Base-by-base conservation (phyloP, 441 rosid species). In the Theobroma grandiflorum region DNA sequence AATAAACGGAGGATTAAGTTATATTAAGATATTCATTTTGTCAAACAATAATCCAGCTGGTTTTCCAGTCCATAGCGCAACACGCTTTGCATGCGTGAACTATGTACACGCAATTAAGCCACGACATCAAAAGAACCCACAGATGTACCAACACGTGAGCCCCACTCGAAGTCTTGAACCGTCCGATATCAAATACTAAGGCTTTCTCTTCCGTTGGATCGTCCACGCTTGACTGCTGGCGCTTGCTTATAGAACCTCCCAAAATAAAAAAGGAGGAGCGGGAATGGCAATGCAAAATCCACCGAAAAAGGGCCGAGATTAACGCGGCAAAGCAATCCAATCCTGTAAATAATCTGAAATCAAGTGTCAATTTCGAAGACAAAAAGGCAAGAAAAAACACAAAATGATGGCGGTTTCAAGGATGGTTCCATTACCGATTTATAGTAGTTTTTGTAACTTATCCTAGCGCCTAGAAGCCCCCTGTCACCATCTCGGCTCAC, bases 291-390 rank as follows among this genome's bases (percentile, higher is more conserved):
- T n/a, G 7, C 45, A 58, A 40, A 55, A 57, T 61, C 57, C 68
- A 40, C 74, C 79, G 74, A 67, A 77, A 81, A 22, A 26, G 77
- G 0, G 81, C 81, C 85, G 66, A 58, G 62, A 83, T 83, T 71
- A 68, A 79, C 85, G 85, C 80, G 81, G 77, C 64, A 55, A 79
- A 52, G 72, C 18, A 61, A 64, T 20, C 66, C 35, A 52, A 12
- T 37, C 31, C 42, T 7, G 82, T 79, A 77, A 82, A 83, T 71
- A 61, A 33, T 31, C 0, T 2, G 26, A 3, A 4, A 4, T 6
- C 0, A 2, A 18, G 31, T 72, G 85, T 49, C 2, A 64, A 22
- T 37, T 18, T 78, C 53, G 82, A 47, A 16, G 12, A 22, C 26
- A 2, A 15, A 16, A 40, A 33, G 6, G 2, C 2, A 22, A 0